Evolutionary conservation across 2,329 filamentous ascomycete species (phyloP).

Genomic region (Claviceps pazoutovae): DNA sequence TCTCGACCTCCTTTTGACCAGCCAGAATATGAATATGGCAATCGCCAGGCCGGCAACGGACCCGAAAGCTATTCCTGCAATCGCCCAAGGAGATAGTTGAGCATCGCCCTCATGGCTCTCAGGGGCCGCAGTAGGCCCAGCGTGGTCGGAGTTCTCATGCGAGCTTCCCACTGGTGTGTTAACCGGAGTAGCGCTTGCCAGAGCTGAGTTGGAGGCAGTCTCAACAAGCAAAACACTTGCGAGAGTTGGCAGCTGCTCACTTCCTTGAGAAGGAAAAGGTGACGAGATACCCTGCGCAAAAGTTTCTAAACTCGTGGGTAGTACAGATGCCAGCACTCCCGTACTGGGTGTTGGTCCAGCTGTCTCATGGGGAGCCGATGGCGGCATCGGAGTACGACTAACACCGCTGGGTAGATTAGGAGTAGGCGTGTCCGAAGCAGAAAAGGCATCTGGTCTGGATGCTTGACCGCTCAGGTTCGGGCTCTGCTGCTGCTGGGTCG

Average conservation of each 20-base stretch:
- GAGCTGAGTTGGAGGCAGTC: not conserved
- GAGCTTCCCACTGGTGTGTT: not conserved
- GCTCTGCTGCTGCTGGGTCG: not conserved
- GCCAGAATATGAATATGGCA: slow-evolving; percentile 35
- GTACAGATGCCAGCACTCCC: not conserved
- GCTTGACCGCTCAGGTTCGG: not conserved
- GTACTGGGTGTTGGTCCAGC: not conserved
- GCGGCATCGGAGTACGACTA: not conserved
- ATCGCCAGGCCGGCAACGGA: slow-evolving; percentile 28
- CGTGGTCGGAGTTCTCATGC: not conserved
- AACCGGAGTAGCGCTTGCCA: not conserved
- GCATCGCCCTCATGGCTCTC: not conserved
- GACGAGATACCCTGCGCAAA: not conserved
- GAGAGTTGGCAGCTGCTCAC: not conserved
- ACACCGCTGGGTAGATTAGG: not conserved
- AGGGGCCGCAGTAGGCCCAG: not conserved
- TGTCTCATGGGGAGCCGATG: not conserved
- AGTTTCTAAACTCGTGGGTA: not conserved
- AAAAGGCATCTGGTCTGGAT: not conserved
- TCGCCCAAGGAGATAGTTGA: slow-evolving; percentile 16
- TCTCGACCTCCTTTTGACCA: slow-evolving; percentile 27
- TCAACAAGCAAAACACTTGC: not conserved
- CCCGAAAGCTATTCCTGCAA: slow-evolving; percentile 39
- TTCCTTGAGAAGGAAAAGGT: not conserved
- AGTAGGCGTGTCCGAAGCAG: not conserved